These are phyloP conservation scores for Delonix regia DNA, from an alignment of 306 rosid genomes.

Conservation along the genomic window DNA sequence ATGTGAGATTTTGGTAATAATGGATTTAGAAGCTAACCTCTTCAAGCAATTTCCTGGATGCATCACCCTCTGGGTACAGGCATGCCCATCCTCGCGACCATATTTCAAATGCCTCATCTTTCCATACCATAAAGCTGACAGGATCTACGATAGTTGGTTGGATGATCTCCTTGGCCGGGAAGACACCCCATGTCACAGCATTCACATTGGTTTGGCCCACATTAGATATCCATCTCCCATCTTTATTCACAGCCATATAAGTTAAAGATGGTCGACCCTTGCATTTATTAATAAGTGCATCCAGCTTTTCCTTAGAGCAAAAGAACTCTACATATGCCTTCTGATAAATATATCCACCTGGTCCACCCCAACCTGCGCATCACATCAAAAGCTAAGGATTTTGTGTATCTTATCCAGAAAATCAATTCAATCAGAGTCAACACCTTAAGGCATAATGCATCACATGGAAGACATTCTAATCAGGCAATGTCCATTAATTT, in stretches of 20 bases:
- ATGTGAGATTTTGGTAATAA: conserved; percentile 2
- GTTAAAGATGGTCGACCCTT: conserved; percentile 69
- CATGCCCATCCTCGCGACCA: conserved; percentile 93
- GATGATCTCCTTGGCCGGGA: conserved; percentile 89
- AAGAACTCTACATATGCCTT: conserved; percentile 96
- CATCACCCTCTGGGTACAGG: conserved; percentile 75
- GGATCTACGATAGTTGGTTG: conserved; percentile 98
- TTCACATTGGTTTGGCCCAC: conserved; percentile 69
- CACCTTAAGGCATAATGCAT: conserved; percentile 25
- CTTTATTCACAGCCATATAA: conserved; percentile 85
- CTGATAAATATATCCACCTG: conserved; percentile 92
- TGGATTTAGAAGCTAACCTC: conserved; percentile 59
- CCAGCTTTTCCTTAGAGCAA: conserved; percentile 83
- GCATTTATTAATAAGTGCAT: conserved; percentile 68
- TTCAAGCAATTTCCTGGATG: conserved; percentile 79
- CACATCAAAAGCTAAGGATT: conserved; percentile 27
- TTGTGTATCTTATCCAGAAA: conserved; percentile 23
- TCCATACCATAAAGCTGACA: conserved; percentile 82
- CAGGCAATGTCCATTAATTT: not conserved
- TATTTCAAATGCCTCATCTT: conserved; percentile 93
- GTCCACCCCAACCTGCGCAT: conserved; percentile 92
- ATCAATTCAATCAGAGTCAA: conserved; percentile 10
- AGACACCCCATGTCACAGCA: conserved; percentile 99
- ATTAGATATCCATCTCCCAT: conserved; percentile 77
- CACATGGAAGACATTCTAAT: conserved; percentile 13